These are phyloP conservation scores for Saccharomycopsis malanga DNA, from an alignment of 805 yeast species.

Conservation along the genomic window DNA sequence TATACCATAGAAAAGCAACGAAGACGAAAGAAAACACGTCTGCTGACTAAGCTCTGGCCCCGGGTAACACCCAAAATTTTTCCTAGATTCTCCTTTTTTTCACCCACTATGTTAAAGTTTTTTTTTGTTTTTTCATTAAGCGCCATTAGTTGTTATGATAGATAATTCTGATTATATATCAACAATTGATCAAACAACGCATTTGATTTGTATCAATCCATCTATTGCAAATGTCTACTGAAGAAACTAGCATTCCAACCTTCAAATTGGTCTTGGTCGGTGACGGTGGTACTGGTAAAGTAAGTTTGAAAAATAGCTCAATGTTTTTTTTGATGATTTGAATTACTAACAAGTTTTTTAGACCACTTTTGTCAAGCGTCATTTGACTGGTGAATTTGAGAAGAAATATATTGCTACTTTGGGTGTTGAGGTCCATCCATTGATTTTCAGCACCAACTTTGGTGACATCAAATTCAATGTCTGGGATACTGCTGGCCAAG, in stretches of 20 bases:
- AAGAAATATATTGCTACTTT: slow-evolving; percentile 98
- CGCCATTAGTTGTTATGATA: not conserved
- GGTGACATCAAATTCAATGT: slow-evolving; percentile 99
- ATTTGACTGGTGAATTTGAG: slow-evolving; percentile 98
- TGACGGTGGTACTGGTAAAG: slow-evolving; percentile 99
- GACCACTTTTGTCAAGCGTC: slow-evolving; percentile 99
- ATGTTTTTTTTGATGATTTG: not conserved
- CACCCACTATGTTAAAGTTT: no score
- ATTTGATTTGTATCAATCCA: no score
- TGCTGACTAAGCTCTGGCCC: no score
- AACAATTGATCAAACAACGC: not conserved
- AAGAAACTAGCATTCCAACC: slow-evolving; percentile 58
- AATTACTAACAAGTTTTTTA: slow-evolving; percentile 23
- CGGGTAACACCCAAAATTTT: no score
- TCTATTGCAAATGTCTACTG: slow-evolving; percentile 22
- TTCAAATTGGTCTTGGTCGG: slow-evolving; percentile 98
- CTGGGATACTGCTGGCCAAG: slow-evolving; percentile 99
- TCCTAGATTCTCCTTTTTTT: no score
- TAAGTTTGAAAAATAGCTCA: no score
- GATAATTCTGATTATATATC: not conserved
- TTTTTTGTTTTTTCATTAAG: not conserved
- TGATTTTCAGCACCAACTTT: slow-evolving; percentile 94
- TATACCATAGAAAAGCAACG: no score
- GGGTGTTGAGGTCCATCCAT: slow-evolving; percentile 99
- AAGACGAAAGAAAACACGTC: no score